These are phyloP conservation scores for Aspergillus alliaceus DNA, from an alignment of 2,329 filamentous ascomycete genomes.

Conservation along the genomic window DNA sequence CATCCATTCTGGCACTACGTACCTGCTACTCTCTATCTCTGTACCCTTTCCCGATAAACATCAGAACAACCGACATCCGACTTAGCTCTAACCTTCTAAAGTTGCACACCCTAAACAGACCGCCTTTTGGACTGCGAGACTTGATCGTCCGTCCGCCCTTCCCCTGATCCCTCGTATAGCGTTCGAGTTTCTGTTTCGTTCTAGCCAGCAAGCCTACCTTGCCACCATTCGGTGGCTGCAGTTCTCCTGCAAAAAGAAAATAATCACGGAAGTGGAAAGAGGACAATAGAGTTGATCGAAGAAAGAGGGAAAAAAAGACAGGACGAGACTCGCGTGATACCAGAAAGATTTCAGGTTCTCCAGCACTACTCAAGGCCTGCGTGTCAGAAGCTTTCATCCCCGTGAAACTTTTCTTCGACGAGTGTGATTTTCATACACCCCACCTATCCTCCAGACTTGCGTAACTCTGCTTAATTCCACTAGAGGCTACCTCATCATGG, in stretches of 20 bases:
- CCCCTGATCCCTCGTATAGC: slow-evolving; percentile 6
- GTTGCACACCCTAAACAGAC: slow-evolving; percentile 1
- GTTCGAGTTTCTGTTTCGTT: neutral
- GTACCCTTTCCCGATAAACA: neutral
- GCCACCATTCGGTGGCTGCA: slow-evolving; percentile 17
- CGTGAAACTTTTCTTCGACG: neutral
- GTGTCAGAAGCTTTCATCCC: neutral
- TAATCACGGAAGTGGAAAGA: slow-evolving; percentile 3
- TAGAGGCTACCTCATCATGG: slow-evolving; percentile 61
- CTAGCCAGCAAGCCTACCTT: slow-evolving; percentile 1
- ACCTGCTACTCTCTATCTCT: slow-evolving; percentile 11
- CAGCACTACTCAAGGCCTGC: too few relatives aligned
- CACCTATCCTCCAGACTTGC: neutral
- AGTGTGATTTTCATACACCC: neutral
- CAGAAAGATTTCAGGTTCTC: too few relatives aligned
- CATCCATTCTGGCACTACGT: slow-evolving; percentile 6
- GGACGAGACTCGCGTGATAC: neutral
- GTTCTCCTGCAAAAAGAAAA: slow-evolving; percentile 6
- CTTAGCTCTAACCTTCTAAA: neutral
- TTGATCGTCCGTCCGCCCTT: neutral
- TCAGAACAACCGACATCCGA: neutral
- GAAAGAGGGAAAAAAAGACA: neutral
- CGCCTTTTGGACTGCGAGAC: slow-evolving; percentile 1
- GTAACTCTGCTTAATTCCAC: neutral
- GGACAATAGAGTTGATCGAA: neutral